Evolutionary conservation across 2,329 filamentous ascomycete species (phyloP), one percentile per base, ranked within the genome.

Genomic region (Calonectria pteridis): DNA sequence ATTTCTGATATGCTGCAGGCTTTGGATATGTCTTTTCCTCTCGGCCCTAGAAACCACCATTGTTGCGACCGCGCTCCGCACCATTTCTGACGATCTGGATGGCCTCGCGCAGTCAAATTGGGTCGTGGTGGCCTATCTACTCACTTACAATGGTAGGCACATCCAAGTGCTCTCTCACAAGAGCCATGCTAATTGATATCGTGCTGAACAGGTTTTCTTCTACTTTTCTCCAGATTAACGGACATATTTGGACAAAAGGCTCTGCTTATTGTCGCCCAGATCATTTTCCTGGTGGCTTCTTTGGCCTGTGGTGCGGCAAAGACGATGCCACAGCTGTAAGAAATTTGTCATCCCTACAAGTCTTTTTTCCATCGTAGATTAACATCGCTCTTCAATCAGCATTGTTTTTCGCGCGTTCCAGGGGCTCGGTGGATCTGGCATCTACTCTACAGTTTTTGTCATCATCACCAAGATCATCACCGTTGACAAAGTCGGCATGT

Each of bases 391-490:
- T 18, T 20, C 37, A 29, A 18, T 28, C 13, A 51, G 49, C 49
- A 51, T 51, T 16, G 49, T 31, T 18, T 51, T 51, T 51, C 66
- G 66, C 13, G 66, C 66, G 14, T 59, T 69, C 20, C 66, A 69
- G 23, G 66, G 66, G 3, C 35, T 69, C 7, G 66, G 66, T 16
- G 66, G 66, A n/a, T 69, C 66, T 4, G 66, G 66, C 20, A 69
- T 69, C 37, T 69, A 69, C 11, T 59, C 66, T 7, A 46, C 40
- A 20, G 51, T 62, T 37, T 59, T 62, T 31, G 37, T 69, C 66
- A 62, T 69, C 37, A 62, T 69, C 11, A 26, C 66, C 53, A 46
- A 59, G 53, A 69, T 69, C 18, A 43, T 59, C 51, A 46, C 66
- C 6, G 14, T 62, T 9, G 66, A 69, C 10, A 69, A 69, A 50